Evolutionary conservation across 2,329 filamentous ascomycete genomes (phyloP).

Genomic region (Penicillium fuscoglaucum): DNA sequence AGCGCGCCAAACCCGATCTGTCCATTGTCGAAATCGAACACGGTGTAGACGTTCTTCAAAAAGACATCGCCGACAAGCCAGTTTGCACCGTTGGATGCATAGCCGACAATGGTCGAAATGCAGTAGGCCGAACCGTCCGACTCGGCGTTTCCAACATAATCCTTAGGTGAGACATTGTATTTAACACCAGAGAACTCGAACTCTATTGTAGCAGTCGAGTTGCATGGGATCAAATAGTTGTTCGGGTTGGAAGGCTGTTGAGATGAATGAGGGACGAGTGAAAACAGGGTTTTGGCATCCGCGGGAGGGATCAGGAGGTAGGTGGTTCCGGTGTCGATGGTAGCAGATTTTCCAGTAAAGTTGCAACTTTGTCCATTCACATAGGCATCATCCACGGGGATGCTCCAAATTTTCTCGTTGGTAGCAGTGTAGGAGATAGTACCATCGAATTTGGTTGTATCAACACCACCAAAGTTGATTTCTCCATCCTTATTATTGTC

Average conservation of each 20-base stretch:
- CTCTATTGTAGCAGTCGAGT: constrained; percentile 60
- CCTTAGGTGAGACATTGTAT: constrained; percentile 67
- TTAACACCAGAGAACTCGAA: constrained; percentile 67
- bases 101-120: constrained; percentile 72
- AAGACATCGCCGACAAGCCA: constrained; percentile 89
- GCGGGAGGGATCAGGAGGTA: constrained; percentile 70
- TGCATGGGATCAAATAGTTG: constrained; percentile 72
- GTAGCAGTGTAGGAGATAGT: constrained; percentile 66
- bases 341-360: constrained; percentile 59
- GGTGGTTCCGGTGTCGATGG: constrained; percentile 82
- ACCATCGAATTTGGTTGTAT: constrained; percentile 67
- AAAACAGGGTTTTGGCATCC: constrained; percentile 68
- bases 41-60: constrained; percentile 83
- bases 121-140: constrained; percentile 38
- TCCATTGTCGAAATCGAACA: constrained; percentile 71
- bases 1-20: constrained; percentile 40
- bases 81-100: constrained; percentile 61
- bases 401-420: constrained; percentile 66
- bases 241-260: constrained; percentile 44
- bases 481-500: constrained; percentile 72
- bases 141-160: constrained; percentile 61
- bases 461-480: constrained; percentile 71
- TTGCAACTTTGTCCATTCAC: constrained; percentile 61
- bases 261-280: constrained; percentile 62
- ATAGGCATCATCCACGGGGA: constrained; percentile 65